These are phyloP conservation scores for Phyllosticta citriasiana DNA, from an alignment of 2,329 filamentous ascomycete species.

Conservation along the genomic window DNA sequence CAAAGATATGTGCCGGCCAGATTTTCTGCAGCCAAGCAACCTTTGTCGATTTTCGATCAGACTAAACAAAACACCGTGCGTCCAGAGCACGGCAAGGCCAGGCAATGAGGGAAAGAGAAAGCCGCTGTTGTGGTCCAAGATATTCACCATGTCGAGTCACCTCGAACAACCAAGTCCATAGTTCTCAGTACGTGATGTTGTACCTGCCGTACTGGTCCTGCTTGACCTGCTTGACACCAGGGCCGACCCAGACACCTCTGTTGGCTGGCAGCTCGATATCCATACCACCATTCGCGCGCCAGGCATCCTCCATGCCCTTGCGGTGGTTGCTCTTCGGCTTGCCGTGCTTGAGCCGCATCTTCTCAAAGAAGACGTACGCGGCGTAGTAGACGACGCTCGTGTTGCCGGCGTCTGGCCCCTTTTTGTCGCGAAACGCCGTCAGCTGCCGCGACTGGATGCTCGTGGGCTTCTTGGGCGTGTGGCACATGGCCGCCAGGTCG, in stretches of 20 bases:
- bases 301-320: slow-evolving; percentile 39
- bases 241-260: neutral
- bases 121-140: neutral
- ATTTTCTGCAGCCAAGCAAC: no score
- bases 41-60: no score
- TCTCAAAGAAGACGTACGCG: slow-evolving; percentile 51
- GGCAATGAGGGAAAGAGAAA: neutral
- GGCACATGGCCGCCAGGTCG: slow-evolving; percentile 36
- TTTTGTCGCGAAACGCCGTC: slow-evolving; percentile 41
- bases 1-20: no score
- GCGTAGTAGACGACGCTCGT: slow-evolving; percentile 43
- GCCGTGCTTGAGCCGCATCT: slow-evolving; percentile 41
- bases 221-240: neutral
- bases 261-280: neutral
- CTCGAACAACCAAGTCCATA: neutral
- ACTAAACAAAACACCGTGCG: no score
- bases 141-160: neutral
- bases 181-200: neutral
- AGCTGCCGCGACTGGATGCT: slow-evolving; percentile 38
- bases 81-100: neutral
- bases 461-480: slow-evolving; percentile 17
- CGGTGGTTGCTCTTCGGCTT: slow-evolving; percentile 45
- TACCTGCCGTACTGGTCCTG: neutral
- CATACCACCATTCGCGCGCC: neutral
- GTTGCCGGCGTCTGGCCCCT: slow-evolving; percentile 40